Base-by-base conservation (phyloP, 1,284 basidiomycete species). In the Apiotrichum brassicae region DNA sequence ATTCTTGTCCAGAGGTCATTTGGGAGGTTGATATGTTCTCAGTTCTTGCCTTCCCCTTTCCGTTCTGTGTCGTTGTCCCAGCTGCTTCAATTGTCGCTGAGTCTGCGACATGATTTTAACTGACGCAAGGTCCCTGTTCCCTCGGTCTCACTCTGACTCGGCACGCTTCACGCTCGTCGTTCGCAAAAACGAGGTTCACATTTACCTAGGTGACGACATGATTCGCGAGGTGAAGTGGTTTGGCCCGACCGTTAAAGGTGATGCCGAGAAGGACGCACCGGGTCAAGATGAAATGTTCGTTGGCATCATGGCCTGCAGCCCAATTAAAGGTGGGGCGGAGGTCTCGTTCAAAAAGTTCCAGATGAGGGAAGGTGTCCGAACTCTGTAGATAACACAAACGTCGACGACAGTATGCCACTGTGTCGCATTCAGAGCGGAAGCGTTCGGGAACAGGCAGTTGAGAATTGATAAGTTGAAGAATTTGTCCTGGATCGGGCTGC, bases 241-340 rank as follows among this genome's bases (percentile, higher is more conserved):
- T 35, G 59, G 58, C 22, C 49, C 49, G 13, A 44, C 46, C 5
- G 9, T 4, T 0, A 13, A 37, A 12, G n/a, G 32, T 19, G 26
- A 43, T 22, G 52, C 52, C 12, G 11, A 18, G 19, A 6, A 8
- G 8, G 20, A 18, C 38, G 36, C 20, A 24, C 26, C 12, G 23
- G 46, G 13, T 41, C 9, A 11, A 18, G 33, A 34, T 11, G 47
- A 56, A 34, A 57, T 59, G 19, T 59, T 60, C 18, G 46, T 66
- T 8, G 65, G 65, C 6, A 51, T 66, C 38, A 63, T 66, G 65
- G 62, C 50, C 7, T 65, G 63, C 54, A 48, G 38, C 8, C 65
- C 65, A 1, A 48, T 60, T 25, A 57, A 56, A 2, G 59, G 54
- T 6, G 63, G 60, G 0, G 54, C 56, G 11, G 39, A 49, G 14